Base-by-base conservation (phyloP, 441 rosid genomes). In the Adansonia gregorii region DNA sequence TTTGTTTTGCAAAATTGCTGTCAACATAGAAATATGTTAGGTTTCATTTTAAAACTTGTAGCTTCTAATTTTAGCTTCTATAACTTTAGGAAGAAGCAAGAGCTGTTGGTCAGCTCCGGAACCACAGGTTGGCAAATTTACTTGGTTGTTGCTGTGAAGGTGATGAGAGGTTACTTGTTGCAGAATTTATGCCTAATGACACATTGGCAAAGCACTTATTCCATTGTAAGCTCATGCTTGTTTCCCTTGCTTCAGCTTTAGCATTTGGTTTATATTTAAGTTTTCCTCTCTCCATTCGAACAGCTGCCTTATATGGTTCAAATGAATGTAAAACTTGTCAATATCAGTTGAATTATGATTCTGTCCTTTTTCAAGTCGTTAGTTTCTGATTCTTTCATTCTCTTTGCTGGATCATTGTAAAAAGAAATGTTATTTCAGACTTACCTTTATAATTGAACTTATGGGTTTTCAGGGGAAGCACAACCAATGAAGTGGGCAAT, bases 401-500 rank as follows among this genome's bases (percentile, higher is more conserved):
- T 48, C 6, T 68, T 41, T 72, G 27, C 59, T 5, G 59, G 43
- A 56, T 60, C 15, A 2, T 61, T 43, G 6, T 27, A 60, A 24
- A 19, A 14, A 54, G 17, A 8, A 51, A 8, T 31, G 45, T 4
- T 19, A 52, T 41, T 49, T 17, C 56, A 52, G 2, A 63, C 59
- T 51, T 19, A 11, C 45, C 19, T 8, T 60, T 76, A 31, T 8
- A 11, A 27, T 15, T 76, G 20, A 48, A 45, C 8, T 14, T 15
- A 5, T 55, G 41, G 10, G 67, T 63, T 81, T 58, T 80, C 86
- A 93, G 98, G 99, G 98, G 99, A 95, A 79, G 58, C 89, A 72
- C 93, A 91, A 60, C 99, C 99, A 45, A 93, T 95, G 94, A 92
- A 93, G 85, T 95, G 98, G 98, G 92, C 91, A 2, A 95, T 95